Percentiles rank a stretch among this genome's conserved stretches.
phyloP scores from a whole-genome alignment of 768 basidiomycete species.

The Fistulinella prunicolor region DNA sequence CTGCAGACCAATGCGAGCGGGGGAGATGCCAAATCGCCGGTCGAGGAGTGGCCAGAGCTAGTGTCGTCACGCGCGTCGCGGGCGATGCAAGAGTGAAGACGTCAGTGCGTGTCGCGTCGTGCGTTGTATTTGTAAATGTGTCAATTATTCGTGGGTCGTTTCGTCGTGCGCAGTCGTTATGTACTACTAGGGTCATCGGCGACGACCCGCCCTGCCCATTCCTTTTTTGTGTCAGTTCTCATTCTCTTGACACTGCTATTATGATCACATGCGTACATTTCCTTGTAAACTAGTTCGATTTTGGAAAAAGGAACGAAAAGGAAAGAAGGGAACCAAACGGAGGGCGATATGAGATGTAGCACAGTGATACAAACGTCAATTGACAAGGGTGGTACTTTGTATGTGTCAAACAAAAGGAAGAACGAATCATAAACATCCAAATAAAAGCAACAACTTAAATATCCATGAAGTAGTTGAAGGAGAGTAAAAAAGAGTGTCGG shows the following conservation, averaged over 20 bases:
- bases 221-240: neutral
- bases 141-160: no score
- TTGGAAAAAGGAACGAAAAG: neutral
- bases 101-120: no score
- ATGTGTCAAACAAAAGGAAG: neutral
- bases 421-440: conserved; percentile 19
- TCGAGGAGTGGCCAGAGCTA: conserved; percentile 17
- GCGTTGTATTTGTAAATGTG: no score
- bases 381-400: conserved; percentile 16
- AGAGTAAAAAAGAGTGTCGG: neutral
- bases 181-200: neutral
- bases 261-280: conserved; percentile 26
- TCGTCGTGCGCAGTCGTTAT: neutral
- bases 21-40: neutral
- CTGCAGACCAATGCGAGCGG: conserved; percentile 2
- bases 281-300: conserved; percentile 29
- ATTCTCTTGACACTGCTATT: conserved; percentile 12
- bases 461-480: neutral
- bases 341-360: conserved; percentile 14
- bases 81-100: conserved; percentile 18
- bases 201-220: neutral
- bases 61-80: conserved; percentile 8
- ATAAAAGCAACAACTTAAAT: conserved; percentile 15
- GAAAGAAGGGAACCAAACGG: neutral
- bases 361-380: conserved; percentile 17